A percentile compares a stretch with the other conserved stretches of the same genome.
Conservation (phyloP, 2,329 filamentous ascomycete genomes). For the Gaeumannomyces tritici region DNA sequence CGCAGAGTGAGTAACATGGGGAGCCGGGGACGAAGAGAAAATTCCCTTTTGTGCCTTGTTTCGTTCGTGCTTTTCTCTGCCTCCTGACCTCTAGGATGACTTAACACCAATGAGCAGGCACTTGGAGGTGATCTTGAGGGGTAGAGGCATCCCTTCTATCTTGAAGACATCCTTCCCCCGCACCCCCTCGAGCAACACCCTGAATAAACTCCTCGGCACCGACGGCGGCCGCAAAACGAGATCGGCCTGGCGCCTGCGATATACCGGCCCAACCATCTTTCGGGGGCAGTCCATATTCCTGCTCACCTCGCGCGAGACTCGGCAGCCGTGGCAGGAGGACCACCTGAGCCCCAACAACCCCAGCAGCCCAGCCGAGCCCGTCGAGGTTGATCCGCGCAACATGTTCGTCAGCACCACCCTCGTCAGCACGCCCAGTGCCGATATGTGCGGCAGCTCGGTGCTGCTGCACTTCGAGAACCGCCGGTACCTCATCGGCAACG, state of each 20-base stretch:
- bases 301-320: background rate
- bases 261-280: background rate
- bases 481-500: constrained; percentile 76
- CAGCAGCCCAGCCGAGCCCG: background rate
- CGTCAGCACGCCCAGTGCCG: constrained; percentile 72
- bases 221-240: background rate
- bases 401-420: constrained; percentile 74
- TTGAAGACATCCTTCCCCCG: background rate
- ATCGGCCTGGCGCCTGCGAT: background rate
- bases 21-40: background rate
- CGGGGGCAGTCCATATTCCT: background rate
- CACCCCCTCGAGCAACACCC: background rate
- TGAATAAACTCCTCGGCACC: background rate
- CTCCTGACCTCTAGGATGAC: background rate
- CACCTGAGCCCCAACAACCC: background rate
- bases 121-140: background rate
- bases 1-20: no score
- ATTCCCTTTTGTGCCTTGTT: background rate
- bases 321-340: no score
- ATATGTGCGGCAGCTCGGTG: constrained; percentile 73
- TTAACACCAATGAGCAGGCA: background rate
- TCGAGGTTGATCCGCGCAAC: background rate
- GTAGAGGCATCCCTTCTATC: background rate
- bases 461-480: constrained; percentile 72
- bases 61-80: background rate